Conservation (phyloP, 768 basidiomycete genomes). For the Cantharellus anzutake region DNA sequence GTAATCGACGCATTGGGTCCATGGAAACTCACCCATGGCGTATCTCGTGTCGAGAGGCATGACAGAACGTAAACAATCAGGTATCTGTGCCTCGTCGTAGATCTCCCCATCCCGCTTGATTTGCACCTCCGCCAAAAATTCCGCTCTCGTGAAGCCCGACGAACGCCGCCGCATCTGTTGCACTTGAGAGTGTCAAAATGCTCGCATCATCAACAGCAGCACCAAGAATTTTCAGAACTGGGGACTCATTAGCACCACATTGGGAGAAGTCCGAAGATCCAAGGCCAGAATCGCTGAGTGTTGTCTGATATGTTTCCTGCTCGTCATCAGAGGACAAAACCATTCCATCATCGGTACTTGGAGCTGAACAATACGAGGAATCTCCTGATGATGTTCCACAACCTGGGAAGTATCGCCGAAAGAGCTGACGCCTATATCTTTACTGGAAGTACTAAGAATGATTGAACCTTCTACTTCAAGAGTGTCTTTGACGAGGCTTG, state of each 20-base stretch:
- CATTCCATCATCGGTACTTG: no score
- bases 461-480: slow-evolving; percentile 84
- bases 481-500: slow-evolving; percentile 72
- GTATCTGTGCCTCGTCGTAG: slow-evolving; percentile 61
- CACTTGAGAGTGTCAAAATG: background rate
- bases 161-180: slow-evolving; percentile 11
- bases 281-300: no score
- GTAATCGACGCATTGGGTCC: background rate
- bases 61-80: slow-evolving; percentile 63
- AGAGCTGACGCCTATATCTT: no score
- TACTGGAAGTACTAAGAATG: slow-evolving; percentile 86
- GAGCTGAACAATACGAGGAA: no score
- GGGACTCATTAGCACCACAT: no score
- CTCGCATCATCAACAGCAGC: slow-evolving; percentile 8
- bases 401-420: no score
- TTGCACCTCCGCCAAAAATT: slow-evolving; percentile 56
- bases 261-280: no score
- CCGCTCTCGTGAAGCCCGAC: slow-evolving; percentile 48
- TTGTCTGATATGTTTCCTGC: no score
- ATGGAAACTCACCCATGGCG: slow-evolving; percentile 46
- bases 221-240: slow-evolving; percentile 18
- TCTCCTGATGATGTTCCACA: no score
- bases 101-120: slow-evolving; percentile 73
- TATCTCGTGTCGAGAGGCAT: slow-evolving; percentile 69
- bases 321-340: no score